Evolutionary conservation across 495 filamentous ascomycete species (phyloP).

Genomic region (Podospora bellae-mahoneyi): DNA sequence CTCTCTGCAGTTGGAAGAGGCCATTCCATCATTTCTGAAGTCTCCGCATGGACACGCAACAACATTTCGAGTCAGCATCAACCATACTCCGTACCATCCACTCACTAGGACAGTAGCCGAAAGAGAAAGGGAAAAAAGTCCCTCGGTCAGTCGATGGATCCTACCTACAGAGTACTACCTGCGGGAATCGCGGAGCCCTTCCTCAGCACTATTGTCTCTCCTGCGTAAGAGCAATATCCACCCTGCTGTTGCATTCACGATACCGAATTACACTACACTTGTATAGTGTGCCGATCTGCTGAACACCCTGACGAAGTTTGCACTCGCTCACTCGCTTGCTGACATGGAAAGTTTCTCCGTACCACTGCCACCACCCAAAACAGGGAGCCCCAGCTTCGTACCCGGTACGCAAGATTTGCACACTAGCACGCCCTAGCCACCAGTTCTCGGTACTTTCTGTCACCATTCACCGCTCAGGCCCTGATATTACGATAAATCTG

Average conservation of each 20-base stretch:
- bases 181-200: neutral
- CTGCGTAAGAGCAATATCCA: neutral
- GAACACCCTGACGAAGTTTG: neutral
- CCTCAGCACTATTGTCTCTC: neutral
- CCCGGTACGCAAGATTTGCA: neutral
- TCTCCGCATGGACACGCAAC: too few species aligned
- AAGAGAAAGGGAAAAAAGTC: neutral
- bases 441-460: constrained; percentile 8
- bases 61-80: neutral
- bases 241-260: neutral
- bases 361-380: neutral
- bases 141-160: neutral
- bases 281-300: neutral
- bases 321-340: neutral
- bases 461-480: constrained; percentile 14
- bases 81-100: too few species aligned
- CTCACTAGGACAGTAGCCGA: too few species aligned
- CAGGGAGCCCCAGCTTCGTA: neutral
- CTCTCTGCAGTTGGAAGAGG: neutral
- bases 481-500: constrained; percentile 20
- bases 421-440: neutral
- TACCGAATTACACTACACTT: neutral
- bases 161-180: neutral
- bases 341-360: neutral
- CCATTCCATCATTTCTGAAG: neutral